Base-by-base conservation (phyloP, 352 stramenopile species). In the Phytophthora pisi region DNA sequence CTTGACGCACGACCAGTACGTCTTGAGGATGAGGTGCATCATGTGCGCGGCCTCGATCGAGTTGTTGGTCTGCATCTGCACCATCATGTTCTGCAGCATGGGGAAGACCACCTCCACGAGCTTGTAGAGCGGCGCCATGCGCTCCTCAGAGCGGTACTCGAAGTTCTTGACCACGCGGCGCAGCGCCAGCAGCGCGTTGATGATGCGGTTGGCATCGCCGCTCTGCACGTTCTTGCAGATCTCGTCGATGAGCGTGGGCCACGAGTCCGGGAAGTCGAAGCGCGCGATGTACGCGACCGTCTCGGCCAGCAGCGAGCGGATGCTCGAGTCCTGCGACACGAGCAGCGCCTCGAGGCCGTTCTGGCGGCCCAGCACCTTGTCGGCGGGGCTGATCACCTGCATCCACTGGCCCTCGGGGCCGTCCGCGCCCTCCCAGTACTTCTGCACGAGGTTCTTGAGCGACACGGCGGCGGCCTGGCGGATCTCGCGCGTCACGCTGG, bases 141-240 rank as follows among this genome's bases (percentile, higher is more conserved):
- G 79, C 64, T 98, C 97, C 23, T 97, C 91, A 18, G 78, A 82
- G 68, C 98, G 98, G 88, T 98, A 99, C 78, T 99, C 97, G 75
- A 98, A 99, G 69, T 98, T 93, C 83, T 99, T 99, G 68, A 97
- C 96, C 42, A 99, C 83, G 72, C 98, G 98, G 42, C 97, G 91
- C 57, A 99, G 70, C 23, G 96, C 95, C 54, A 99, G 77, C 28
- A 99, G 79, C n/a, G 96, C 88, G 54, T 93, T 94, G 67, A 91
- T 91, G 65, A 95, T 96, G 57, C 88, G 84, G 66, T 72, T 92
- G 51, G 84, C 83, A 61, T 97, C 87, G 58, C 88, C 87, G 61
- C 82, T 92, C 73, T 96, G 89, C 60, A 99, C 90, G 70, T 97
- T 97, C 51, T 85, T 86, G 66, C 84, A 88, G 53, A 95, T 95